Conservation (phyloP, 2,329 filamentous ascomycete species). For the Geosmithia putterillii region DNA sequence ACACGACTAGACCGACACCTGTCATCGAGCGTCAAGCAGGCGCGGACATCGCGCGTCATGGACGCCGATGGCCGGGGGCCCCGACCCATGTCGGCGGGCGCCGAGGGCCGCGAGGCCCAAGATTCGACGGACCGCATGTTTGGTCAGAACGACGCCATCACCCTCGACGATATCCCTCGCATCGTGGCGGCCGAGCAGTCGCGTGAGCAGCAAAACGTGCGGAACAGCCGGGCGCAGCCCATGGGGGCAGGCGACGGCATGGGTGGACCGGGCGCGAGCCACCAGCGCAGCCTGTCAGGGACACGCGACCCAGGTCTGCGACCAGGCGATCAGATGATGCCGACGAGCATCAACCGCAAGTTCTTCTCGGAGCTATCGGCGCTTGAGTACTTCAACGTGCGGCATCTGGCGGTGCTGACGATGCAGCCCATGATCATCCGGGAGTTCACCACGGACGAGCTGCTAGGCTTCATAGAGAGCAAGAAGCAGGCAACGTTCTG, state of each 20-base stretch:
- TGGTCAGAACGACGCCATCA: conserved; percentile 81
- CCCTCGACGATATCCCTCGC: conserved; percentile 87
- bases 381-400: conserved; percentile 93
- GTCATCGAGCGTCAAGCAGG: conserved; percentile 84
- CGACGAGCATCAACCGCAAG: conserved; percentile 50
- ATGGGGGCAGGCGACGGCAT: neutral
- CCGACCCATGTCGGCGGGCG: conserved; percentile 61
- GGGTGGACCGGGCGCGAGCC: conserved; percentile 30
- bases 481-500: conserved; percentile 85
- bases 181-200: conserved; percentile 95
- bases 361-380: conserved; percentile 96
- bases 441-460: conserved; percentile 86
- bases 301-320: conserved; percentile 39
- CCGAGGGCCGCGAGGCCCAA: conserved; percentile 30
- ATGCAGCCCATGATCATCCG: conserved; percentile 88
- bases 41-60: conserved; percentile 82
- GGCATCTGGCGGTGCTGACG: conserved; percentile 85
- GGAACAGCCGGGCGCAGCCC: conserved; percentile 13
- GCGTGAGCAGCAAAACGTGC: conserved; percentile 74
- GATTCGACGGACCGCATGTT: conserved; percentile 71
- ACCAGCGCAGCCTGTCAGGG: conserved; percentile 48
- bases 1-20: conserved; percentile 90
- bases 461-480: conserved; percentile 85
- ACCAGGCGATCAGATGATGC: conserved; percentile 33
- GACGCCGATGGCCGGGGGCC: conserved; percentile 52